phyloP scores from a whole-genome alignment of 345 rosid genomes.

The Raphanus raphanistrum region DNA sequence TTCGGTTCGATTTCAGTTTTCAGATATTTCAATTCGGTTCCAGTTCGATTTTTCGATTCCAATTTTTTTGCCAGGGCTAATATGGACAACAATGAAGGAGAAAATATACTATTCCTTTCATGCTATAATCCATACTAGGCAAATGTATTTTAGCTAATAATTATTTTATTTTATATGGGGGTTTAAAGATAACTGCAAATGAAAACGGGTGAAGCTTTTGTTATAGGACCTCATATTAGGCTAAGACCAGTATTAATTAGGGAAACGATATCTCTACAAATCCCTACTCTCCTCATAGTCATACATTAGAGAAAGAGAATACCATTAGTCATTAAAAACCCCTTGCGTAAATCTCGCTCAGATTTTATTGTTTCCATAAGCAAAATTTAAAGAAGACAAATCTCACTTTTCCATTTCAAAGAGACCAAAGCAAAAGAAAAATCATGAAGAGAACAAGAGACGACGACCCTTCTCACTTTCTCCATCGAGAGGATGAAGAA shows the following conservation, averaged over 20 bases:
- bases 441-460: slow-evolving; percentile 28
- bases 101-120: too few species aligned
- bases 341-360: slow-evolving; percentile 27
- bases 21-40: too few species aligned
- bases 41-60: too few species aligned
- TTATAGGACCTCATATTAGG: slow-evolving; percentile 2
- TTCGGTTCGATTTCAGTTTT: too few species aligned
- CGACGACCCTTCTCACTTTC: background rate
- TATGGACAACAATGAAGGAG: too few species aligned
- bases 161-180: background rate
- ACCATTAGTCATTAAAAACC: slow-evolving; percentile 31
- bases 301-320: slow-evolving; percentile 32
- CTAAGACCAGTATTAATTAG: slow-evolving; percentile 23
- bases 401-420: background rate
- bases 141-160: too few species aligned
- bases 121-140: too few species aligned
- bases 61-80: too few species aligned
- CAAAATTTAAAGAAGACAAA: slow-evolving; percentile 1
- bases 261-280: slow-evolving; percentile 23
- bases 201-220: background rate
- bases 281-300: slow-evolving; percentile 37
- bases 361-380: slow-evolving; percentile 30
- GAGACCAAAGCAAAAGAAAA: background rate
- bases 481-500: slow-evolving; percentile 1
- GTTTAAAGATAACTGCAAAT: slow-evolving; percentile 21